Evolutionary conservation across 305 asterid genomes (phyloP).

Genomic region (Fraxinus angustifolia): DNA sequence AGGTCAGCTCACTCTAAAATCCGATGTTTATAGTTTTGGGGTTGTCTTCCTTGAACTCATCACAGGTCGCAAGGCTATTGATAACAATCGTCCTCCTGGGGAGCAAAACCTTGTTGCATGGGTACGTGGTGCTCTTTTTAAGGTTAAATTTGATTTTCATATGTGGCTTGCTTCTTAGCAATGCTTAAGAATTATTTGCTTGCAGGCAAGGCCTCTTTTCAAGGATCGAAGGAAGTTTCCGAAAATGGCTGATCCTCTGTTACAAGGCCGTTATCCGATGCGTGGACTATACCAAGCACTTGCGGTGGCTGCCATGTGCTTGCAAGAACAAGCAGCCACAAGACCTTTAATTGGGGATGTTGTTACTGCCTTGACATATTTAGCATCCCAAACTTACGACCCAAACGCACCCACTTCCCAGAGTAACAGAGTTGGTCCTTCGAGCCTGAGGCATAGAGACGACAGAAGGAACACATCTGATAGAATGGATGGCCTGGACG

Average conservation of each 20-base stretch:
- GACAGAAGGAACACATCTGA: constrained; percentile 43
- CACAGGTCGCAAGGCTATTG: constrained; percentile 93
- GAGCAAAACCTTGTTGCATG: constrained; percentile 95
- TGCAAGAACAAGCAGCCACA: constrained; percentile 94
- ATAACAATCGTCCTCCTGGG: constrained; percentile 58
- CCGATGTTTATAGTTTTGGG: constrained; percentile 93
- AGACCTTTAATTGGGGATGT: constrained; percentile 86
- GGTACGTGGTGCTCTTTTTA: constrained; percentile 44
- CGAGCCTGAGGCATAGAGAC: constrained; percentile 55
- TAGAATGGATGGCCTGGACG: constrained; percentile 40
- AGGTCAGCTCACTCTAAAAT: constrained; percentile 89
- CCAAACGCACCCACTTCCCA: constrained; percentile 51
- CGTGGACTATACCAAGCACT: constrained; percentile 90
- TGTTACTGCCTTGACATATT: constrained; percentile 75
- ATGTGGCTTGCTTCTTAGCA: not conserved
- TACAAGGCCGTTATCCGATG: constrained; percentile 83
- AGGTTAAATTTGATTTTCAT: constrained; percentile 3
- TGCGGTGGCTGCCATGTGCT: constrained; percentile 98
- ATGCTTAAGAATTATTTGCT: constrained; percentile 2
- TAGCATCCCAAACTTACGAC: constrained; percentile 83
- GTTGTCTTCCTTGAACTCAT: constrained; percentile 94
- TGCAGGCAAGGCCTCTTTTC: constrained; percentile 89
- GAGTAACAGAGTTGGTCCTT: constrained; percentile 43
- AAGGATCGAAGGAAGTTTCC: constrained; percentile 83
- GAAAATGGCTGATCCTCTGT: constrained; percentile 83